Evolutionary conservation across 192 early-diverging fungal genomes (phyloP), one percentile per base, ranked within the genome.

Genomic region (Allomyces arbusculus): DNA sequence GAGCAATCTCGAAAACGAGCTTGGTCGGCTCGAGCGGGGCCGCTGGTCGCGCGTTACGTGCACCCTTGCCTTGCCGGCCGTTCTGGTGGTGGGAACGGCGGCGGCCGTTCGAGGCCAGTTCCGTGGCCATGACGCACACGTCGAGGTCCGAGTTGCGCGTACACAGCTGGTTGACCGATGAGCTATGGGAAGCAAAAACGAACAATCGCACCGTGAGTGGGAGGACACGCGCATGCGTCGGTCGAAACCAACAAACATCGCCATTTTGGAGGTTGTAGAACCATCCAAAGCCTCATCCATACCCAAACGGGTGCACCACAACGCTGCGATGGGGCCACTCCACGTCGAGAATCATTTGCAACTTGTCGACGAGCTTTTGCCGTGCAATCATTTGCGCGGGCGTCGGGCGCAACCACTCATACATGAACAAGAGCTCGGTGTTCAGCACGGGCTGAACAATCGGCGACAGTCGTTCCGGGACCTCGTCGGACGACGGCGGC

Each of bases 61-160:
- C 89, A 65, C 79, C 75, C 67, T 40, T 40, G 33, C 33, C 33
- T 3, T 40, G 33, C 8, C 33, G 33, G 33, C 33, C 33, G 33
- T 40, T 40, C 7, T 40, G 33, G 33, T 40, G 33, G 33, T 40
- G 33, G 33, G 33, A 40, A 7, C 33, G 33, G 33, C 33, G 33
- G 33, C 33, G 33, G 33, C 33, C 33, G 33, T 40, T 40, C 33
- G 33, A 40, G 33, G 33, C 3, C 4, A 97, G 80, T 26, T 75
- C 77, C 43, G 77, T 79, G 24, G 86, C 89, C 61, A 97, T 89
- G 65, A 97, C 73, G 69, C 91, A 94, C 23, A 97, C 78, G 74
- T 97, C 94, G 11, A 97, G 89, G 73, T 97, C 94, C 45, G 87
- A 90, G 22, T 74, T 74, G 44, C 75, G 79, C 0, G 90, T 91